A percentile compares a stretch with the other conserved stretches of the same genome.
Evolutionary conservation across 495 filamentous ascomycete species (phyloP).

Genomic region (Annulohypoxylon nitens): DNA sequence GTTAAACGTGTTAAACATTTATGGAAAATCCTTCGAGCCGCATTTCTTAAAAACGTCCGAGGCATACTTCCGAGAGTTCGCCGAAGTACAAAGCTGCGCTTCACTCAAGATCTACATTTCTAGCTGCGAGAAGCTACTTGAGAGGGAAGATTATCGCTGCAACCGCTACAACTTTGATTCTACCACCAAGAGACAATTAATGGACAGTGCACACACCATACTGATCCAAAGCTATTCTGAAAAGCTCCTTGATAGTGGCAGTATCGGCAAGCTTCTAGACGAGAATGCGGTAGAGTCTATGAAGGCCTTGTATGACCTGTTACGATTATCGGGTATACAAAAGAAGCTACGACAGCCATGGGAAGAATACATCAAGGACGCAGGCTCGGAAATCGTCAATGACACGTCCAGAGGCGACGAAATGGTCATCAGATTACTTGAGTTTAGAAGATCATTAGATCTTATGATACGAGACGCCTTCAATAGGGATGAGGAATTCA

Average conservation of each 20-base stretch:
- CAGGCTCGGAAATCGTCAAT: slow-evolving; percentile 83
- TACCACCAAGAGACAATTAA: slow-evolving; percentile 81
- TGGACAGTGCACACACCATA: slow-evolving; percentile 74
- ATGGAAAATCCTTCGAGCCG: slow-evolving; percentile 83
- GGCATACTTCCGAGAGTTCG: slow-evolving; percentile 73
- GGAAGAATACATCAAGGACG: slow-evolving; percentile 78
- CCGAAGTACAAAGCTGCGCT: slow-evolving; percentile 67
- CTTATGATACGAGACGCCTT: slow-evolving; percentile 79
- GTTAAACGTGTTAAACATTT: slow-evolving; percentile 84
- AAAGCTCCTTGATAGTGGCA: slow-evolving; percentile 71
- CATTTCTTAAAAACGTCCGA: slow-evolving; percentile 75
- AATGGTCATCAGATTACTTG: slow-evolving; percentile 88
- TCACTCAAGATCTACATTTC: slow-evolving; percentile 79
- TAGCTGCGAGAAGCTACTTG: slow-evolving; percentile 73
- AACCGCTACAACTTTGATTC: slow-evolving; percentile 82
- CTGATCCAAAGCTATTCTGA: slow-evolving; percentile 72
- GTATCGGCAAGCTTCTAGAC: slow-evolving; percentile 76
- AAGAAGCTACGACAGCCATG: slow-evolving; percentile 77
- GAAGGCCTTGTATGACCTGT: slow-evolving; percentile 79
- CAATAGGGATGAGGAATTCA: slow-evolving; percentile 76
- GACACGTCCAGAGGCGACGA: slow-evolving; percentile 80
- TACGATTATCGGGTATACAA: slow-evolving; percentile 74
- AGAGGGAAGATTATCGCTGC: slow-evolving; percentile 77
- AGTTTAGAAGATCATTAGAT: slow-evolving; percentile 85
- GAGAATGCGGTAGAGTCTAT: slow-evolving; percentile 74